phyloP scores from a whole-genome alignment of 2,329 filamentous ascomycete species.

The Fusarium albosuccineum region DNA sequence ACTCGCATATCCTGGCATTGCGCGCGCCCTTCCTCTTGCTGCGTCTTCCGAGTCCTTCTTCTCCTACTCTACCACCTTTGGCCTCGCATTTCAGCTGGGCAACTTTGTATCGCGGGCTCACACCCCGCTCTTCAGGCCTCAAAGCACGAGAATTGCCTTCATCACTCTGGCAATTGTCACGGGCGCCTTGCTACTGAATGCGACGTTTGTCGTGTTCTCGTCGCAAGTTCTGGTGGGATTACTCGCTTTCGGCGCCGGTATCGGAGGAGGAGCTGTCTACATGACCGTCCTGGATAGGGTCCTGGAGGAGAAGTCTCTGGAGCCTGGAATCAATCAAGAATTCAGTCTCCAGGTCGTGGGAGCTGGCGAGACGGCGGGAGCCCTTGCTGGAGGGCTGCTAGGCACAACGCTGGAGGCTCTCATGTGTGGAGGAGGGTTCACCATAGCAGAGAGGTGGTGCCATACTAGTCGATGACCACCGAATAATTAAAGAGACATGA shows the following conservation, averaged over 20 bases:
- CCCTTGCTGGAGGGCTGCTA: constrained; percentile 44
- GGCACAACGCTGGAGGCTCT: constrained; percentile 42
- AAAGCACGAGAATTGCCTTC: constrained; percentile 22
- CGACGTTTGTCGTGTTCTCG: constrained; percentile 40
- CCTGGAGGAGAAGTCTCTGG: constrained; percentile 35
- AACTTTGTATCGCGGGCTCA: constrained; percentile 44
- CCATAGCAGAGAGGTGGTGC: constrained; percentile 45
- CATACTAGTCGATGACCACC: constrained; percentile 32
- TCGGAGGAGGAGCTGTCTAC: constrained; percentile 48
- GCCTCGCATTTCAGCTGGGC: constrained; percentile 48
- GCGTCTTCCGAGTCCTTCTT: constrained; percentile 44
- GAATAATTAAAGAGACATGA: background rate
- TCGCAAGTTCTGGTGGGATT: constrained; percentile 40
- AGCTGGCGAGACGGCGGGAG: constrained; percentile 47
- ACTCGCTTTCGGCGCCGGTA: constrained; percentile 45
- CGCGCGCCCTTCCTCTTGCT: constrained; percentile 45
- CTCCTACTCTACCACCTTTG: constrained; percentile 47
- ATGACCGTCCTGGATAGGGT: constrained; percentile 41
- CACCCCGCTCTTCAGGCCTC: constrained; percentile 35
- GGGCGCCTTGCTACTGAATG: constrained; percentile 36
- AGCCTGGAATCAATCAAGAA: constrained; percentile 40
- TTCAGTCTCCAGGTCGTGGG: constrained; percentile 48
- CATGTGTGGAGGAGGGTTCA: constrained; percentile 36
- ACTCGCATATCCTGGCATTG: constrained; percentile 46
- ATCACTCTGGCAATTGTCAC: constrained; percentile 21